A percentile compares a stretch with the other conserved stretches of the same genome.
These are phyloP conservation scores for Coemansia reversa DNA, from an alignment of 192 early-diverging fungal genomes.

Conservation along the genomic window DNA sequence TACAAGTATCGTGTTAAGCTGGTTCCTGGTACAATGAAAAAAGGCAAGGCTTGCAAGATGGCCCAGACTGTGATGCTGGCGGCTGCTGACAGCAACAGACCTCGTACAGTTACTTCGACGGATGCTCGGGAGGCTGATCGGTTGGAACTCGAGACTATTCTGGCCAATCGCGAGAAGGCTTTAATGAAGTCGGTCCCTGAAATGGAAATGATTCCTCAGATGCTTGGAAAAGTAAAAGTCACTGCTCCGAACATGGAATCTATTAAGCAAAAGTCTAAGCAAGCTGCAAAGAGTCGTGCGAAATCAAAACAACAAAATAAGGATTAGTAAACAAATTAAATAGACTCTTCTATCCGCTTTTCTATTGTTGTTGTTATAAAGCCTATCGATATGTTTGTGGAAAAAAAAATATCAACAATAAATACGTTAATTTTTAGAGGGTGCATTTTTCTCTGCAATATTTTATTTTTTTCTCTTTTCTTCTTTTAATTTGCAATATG, in stretches of 20 bases:
- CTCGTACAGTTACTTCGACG: not conserved
- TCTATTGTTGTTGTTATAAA: not conserved
- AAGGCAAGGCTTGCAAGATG: constrained; percentile 79
- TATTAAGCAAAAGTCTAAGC: constrained; percentile 58
- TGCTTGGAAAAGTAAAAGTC: constrained; percentile 88
- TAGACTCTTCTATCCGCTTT: too few relatives aligned
- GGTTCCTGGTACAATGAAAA: constrained; percentile 84
- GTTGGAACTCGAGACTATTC: constrained; percentile 28
- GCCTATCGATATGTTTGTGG: too few relatives aligned
- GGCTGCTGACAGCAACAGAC: constrained; percentile 39
- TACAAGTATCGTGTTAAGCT: constrained; percentile 97
- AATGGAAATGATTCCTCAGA: constrained; percentile 72
- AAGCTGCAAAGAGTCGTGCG: constrained; percentile 29
- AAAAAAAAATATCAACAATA: too few relatives aligned
- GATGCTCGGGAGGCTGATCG: constrained; percentile 39
- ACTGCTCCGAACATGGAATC: constrained; percentile 74
- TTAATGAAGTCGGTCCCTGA: constrained; percentile 84
- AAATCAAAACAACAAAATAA: constrained; percentile 17
- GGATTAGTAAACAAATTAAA: too few relatives aligned
- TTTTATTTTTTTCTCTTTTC: not conserved
- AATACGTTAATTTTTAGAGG: too few relatives aligned
- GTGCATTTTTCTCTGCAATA: not conserved
- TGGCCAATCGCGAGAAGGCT: constrained; percentile 66
- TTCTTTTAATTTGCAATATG: not conserved
- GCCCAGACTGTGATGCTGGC: constrained; percentile 50